Conservation (phyloP, 345 rosid species). For the Eucalyptus caleyi region DNA sequence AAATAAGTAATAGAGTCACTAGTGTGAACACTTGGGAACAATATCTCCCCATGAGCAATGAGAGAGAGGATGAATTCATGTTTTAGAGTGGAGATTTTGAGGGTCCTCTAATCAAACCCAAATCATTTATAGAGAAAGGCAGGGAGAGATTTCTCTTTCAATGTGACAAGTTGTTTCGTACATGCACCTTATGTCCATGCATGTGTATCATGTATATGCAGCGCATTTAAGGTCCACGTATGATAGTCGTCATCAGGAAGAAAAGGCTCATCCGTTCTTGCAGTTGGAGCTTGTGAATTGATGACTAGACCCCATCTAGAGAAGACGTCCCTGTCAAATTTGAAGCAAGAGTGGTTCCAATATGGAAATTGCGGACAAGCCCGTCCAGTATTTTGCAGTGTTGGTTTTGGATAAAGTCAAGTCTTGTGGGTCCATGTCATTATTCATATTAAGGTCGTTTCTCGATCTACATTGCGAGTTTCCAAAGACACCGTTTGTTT, state of each 20-base stretch:
- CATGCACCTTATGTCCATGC: too few relatives aligned
- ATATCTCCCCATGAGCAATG: not conserved
- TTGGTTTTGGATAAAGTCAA: rapidly evolving
- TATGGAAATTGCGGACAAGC: too few relatives aligned
- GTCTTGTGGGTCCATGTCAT: rapidly evolving
- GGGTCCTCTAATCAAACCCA: not conserved
- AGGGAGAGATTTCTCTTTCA: too few relatives aligned
- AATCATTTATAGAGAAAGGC: too few relatives aligned
- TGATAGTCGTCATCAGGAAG: rapidly evolving
- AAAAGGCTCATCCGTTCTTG: not conserved
- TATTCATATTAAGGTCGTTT: not conserved
- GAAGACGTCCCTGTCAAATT: rapidly evolving
- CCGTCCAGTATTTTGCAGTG: too few relatives aligned
- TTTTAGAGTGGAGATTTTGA: not conserved
- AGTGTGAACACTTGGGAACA: not conserved
- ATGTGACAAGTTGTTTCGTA: too few relatives aligned
- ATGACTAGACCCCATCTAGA: too few relatives aligned
- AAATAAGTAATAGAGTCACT: not conserved
- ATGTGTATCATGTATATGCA: too few relatives aligned
- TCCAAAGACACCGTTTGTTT: too few relatives aligned
- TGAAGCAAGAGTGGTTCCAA: rapidly evolving
- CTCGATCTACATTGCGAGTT: not conserved
- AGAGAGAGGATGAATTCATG: not conserved
- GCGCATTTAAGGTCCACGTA: too few relatives aligned
- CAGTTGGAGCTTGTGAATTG: not conserved